Evolutionary conservation across 1,284 basidiomycete genomes (phyloP).

Genomic region (Pseudomicrostroma phylloplanum): DNA sequence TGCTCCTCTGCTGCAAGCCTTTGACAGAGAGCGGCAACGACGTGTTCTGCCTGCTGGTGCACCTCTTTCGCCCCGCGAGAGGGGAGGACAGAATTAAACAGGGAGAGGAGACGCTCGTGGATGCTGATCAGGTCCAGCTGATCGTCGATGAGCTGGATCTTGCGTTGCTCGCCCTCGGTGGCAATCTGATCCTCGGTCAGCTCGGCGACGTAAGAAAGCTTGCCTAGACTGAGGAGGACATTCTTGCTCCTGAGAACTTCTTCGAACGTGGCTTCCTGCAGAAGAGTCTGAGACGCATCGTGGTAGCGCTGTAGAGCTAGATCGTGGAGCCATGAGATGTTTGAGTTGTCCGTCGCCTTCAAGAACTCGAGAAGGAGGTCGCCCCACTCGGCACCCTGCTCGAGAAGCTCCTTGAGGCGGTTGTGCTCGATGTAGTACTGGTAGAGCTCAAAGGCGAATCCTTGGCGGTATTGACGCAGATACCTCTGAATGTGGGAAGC

Average conservation of each 20-base stretch:
- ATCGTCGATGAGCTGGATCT: conserved; percentile 54
- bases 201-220: conserved; percentile 70
- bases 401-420: conserved; percentile 68
- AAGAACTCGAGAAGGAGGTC: conserved; percentile 72
- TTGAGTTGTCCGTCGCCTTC: conserved; percentile 59
- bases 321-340: conserved; percentile 80
- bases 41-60: not conserved
- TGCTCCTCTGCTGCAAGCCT: not conserved
- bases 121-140: conserved; percentile 58
- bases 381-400: conserved; percentile 62
- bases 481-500: conserved; percentile 58
- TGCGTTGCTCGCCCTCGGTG: conserved; percentile 31
- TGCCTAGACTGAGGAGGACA: conserved; percentile 85
- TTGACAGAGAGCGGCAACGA: not conserved
- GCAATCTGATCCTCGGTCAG: conserved; percentile 19
- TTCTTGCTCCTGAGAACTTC: conserved; percentile 51
- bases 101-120: conserved; percentile 38
- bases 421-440: conserved; percentile 61
- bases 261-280: conserved; percentile 59
- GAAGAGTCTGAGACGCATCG: conserved; percentile 62
- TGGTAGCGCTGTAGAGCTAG: conserved; percentile 66
- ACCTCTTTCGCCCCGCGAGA: not conserved
- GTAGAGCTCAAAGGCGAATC: conserved; percentile 81
- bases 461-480: conserved; percentile 71
- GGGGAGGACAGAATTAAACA: not conserved